Evolutionary conservation across 2,329 filamentous ascomycete genomes (phyloP), one percentile per base, ranked within the genome.

Genomic region (Parascedosporium putredinis): DNA sequence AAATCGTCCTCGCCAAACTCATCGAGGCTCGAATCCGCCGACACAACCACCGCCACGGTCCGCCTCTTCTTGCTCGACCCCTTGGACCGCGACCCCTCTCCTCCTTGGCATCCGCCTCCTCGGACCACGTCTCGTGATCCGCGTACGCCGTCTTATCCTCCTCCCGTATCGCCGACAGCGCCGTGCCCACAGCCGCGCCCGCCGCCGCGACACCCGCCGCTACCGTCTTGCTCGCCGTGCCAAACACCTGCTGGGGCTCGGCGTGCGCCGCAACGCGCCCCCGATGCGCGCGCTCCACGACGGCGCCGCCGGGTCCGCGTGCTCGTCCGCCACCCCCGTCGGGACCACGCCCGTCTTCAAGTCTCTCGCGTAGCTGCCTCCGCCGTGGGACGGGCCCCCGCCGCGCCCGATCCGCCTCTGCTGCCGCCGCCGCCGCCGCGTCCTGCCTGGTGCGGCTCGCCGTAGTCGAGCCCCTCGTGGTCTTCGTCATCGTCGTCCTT

Each of bases 101-200:
- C 57, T 70, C 70, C 60, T 84, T 80, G 45, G 84, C 76, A 58
- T 87, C 84, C 20, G 84, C 87, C 68, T 96, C 90, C 64, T 96
- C 89, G 12, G 85, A 89, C 91, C 91, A 96, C 48, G 88, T 82
- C 62, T 88, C 86, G 66, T 93, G 88, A 64, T 96, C 91, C 55
- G 81, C 83, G 63, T 85, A 93, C 47, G 84, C 84, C 54, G 80
- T 78, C 61, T 81, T 83, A 61, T 90, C 86, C 61, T 94, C 89
- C 63, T 95, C 87, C 50, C 86, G 78, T 56, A 94, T 93, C 14
- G 86, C 83, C 49, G 84, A 84, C 56, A 96, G 71, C 23, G 88
- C 89, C 54, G 84, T 88, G 38, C 88, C 88, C 53, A 95, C 80
- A 45, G 79, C 87, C 16, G 86, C 86, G 12, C 89, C 86, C 0